Evolutionary conservation across 1,284 basidiomycete species (phyloP).

Genomic region (Papiliotrema terrestris): DNA sequence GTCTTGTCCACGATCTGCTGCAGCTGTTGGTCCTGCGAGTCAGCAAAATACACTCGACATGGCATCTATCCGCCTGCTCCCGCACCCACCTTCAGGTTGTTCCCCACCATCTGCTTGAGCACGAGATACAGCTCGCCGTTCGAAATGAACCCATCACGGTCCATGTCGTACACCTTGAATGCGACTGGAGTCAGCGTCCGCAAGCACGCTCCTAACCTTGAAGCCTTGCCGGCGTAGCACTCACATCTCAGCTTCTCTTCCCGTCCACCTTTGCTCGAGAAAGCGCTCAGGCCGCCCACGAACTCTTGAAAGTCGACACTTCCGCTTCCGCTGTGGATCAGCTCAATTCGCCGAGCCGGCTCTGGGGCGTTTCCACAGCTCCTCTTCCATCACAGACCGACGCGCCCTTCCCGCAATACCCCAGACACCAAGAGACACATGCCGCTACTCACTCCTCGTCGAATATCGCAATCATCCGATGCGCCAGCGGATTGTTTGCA

Average conservation of each 20-base stretch:
- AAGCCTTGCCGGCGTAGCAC: slow-evolving; percentile 43
- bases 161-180: slow-evolving; percentile 99
- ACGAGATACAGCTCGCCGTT: slow-evolving; percentile 98
- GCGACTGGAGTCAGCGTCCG: slow-evolving; percentile 60
- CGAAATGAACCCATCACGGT: slow-evolving; percentile 95
- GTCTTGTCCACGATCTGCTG: slow-evolving; percentile 99
- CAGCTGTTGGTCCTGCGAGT: slow-evolving; percentile 81
- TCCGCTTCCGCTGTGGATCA: slow-evolving; percentile 72
- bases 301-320: slow-evolving; percentile 99
- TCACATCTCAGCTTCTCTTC: slow-evolving; percentile 95
- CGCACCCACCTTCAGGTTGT: slow-evolving; percentile 81
- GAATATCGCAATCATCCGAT: slow-evolving; percentile 98
- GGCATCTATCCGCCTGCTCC: not conserved
- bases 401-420: not conserved
- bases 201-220: too few species aligned
- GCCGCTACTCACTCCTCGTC: slow-evolving; percentile 80
- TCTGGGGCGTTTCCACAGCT: not conserved
- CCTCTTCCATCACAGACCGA: not conserved
- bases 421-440: not conserved
- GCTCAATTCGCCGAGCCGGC: not conserved
- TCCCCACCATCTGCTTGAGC: slow-evolving; percentile 99
- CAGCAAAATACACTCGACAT: not conserved
- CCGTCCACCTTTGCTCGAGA: slow-evolving; percentile 89
- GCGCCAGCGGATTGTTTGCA: slow-evolving; percentile 93
- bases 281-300: slow-evolving; percentile 93